Evolutionary conservation across 2,329 filamentous ascomycete species (phyloP), one percentile per base, ranked within the genome.

Genomic region (Ophiocordyceps camponoti-leonardi): DNA sequence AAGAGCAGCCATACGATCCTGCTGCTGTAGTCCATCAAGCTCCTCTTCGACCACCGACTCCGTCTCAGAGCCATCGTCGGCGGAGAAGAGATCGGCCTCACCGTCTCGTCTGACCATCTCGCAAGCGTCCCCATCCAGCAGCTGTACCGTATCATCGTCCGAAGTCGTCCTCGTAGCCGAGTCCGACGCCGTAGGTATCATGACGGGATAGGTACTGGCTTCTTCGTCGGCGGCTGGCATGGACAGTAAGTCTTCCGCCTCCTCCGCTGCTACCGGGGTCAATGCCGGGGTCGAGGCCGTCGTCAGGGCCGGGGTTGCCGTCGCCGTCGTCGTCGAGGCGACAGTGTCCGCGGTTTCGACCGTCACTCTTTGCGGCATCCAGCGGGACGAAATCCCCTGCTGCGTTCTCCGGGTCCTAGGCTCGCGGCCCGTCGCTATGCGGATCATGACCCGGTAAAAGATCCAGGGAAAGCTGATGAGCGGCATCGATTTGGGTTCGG

Each of bases 391-490:
- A 28, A 28, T 10, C 10, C 44, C 52, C 5, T 52, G 37, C 3
- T 47, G 30, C 4, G 50, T 49, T 13, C 50, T 50, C 31, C 50
- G 52, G 11, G 52, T 53, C 23, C 53, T 51, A 42, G 54, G 53
- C n/a, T 45, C 49, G 16, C 49, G 50, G 3, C 56, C 54, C n/a
- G 51, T 51, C 5, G 55, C 60, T 28, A 65, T 53, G 14, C 59
- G 56, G 35, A 59, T 56, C 52, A 65, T 50, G 26, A 86, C 74
- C 41, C 73, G 71, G 13, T 79, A 71, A 51, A 96, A 94, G 2
- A 96, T 67, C 92, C 92, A 98, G 0, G 92, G 90, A 54, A 95
- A 96, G 48, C 82, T 92, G 53, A 95, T 92, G 10, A 96, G 67
- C 0, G 92, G 90, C 70, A 87, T 81, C 2, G 66, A 64, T 10